Evolutionary conservation across 176 grass and related monocot genomes (phyloP).

Genomic region (Ensete ventricosum): DNA sequence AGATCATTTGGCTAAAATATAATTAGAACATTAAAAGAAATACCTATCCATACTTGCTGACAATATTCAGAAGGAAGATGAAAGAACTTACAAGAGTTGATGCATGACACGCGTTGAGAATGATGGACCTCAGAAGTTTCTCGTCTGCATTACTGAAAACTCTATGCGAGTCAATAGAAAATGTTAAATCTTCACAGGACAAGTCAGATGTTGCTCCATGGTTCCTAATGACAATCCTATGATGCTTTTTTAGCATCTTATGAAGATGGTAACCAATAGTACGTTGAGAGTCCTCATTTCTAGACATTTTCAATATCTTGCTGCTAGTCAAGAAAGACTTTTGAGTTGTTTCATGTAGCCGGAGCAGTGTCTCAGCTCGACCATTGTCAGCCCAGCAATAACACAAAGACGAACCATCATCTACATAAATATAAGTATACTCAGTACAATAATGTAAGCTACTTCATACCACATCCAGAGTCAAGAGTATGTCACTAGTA

Average conservation of each 20-base stretch:
- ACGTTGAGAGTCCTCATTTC: conserved; percentile 16
- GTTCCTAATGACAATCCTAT: conserved; percentile 43
- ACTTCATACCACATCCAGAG: neutral
- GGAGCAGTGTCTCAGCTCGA: conserved; percentile 62
- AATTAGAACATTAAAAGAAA: neutral
- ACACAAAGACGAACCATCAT: conserved; percentile 77
- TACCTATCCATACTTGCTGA: neutral
- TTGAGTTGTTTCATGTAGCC: conserved; percentile 33
- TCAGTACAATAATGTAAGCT: neutral
- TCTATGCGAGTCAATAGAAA: conserved; percentile 37
- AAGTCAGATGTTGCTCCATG: conserved; percentile 50
- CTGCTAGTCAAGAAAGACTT: conserved; percentile 24
- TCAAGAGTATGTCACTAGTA: neutral
- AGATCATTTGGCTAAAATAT: neutral
- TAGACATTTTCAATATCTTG: conserved; percentile 26
- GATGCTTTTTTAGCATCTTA: conserved; percentile 64
- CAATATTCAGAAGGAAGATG: conserved; percentile 3
- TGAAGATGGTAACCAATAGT: conserved; percentile 44
- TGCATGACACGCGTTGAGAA: conserved; percentile 54
- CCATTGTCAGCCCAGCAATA: conserved; percentile 69
- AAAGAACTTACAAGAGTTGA: conserved; percentile 53
- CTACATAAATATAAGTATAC: conserved; percentile 33
- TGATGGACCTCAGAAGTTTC: conserved; percentile 57
- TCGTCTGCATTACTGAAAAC: conserved; percentile 54
- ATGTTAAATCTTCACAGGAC: conserved; percentile 45